Evolutionary conservation across 2,329 filamentous ascomycete species (phyloP).

Genomic region (Colletotrichum sp.): DNA sequence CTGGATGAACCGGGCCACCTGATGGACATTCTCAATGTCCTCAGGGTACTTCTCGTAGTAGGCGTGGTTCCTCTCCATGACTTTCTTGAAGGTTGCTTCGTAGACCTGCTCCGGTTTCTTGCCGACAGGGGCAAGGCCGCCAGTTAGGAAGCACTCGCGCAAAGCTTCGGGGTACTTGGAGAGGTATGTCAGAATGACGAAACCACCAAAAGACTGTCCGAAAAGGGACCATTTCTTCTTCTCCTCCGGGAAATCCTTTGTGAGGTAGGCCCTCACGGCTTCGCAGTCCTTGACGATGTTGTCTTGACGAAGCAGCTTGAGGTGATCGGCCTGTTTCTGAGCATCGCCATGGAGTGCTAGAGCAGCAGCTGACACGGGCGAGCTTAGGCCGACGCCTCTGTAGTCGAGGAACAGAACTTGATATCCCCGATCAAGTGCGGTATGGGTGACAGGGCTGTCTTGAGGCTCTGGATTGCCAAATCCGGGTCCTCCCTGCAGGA

Average conservation of each 20-base stretch:
- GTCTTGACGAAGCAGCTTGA: constrained; percentile 87
- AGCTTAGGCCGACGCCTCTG: constrained; percentile 85
- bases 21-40: constrained; percentile 72
- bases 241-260: constrained; percentile 69
- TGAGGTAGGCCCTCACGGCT: constrained; percentile 79
- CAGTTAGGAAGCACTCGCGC: constrained; percentile 83
- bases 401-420: constrained; percentile 90
- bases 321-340: constrained; percentile 76
- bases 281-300: constrained; percentile 90
- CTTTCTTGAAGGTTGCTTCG: constrained; percentile 70
- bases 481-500: constrained; percentile 86
- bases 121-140: constrained; percentile 81
- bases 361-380: constrained; percentile 76
- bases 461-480: constrained; percentile 79
- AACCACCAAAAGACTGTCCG: constrained; percentile 92
- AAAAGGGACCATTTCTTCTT: constrained; percentile 84
- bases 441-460: constrained; percentile 72
- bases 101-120: constrained; percentile 79
- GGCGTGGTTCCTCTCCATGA: constrained; percentile 73
- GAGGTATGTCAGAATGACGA: constrained; percentile 83
- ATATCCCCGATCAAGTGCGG: constrained; percentile 80
- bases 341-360: constrained; percentile 69
- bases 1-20: constrained; percentile 69
- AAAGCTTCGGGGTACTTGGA: constrained; percentile 80
- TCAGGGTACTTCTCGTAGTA: constrained; percentile 90